Evolutionary conservation across 2,329 filamentous ascomycete species (phyloP).

Genomic region (Capronia americana): DNA sequence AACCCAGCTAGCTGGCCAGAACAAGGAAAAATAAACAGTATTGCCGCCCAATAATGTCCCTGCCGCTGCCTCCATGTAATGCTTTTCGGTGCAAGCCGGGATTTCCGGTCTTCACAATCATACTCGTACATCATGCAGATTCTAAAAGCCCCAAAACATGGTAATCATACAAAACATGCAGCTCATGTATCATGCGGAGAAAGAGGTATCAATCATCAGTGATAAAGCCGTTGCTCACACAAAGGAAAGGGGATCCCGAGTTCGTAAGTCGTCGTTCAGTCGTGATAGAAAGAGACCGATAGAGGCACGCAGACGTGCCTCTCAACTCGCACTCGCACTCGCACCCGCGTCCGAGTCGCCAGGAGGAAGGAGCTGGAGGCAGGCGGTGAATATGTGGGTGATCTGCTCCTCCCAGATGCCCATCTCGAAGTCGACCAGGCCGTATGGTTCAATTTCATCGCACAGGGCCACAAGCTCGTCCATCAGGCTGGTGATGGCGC

Average conservation of each 20-base stretch:
- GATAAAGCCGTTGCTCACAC: conserved; percentile 27
- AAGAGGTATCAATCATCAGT: conserved; percentile 30
- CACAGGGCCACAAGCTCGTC: conserved; percentile 82
- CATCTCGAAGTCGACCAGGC: conserved; percentile 97
- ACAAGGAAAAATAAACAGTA: conserved; percentile 10
- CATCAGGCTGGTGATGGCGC: conserved; percentile 77
- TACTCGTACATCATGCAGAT: conserved; percentile 35
- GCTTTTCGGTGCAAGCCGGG: conserved; percentile 26
- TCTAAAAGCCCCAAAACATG: conserved; percentile 17
- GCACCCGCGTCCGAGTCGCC: conserved; percentile 10
- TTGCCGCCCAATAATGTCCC: conserved; percentile 11
- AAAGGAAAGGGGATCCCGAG: conserved; percentile 25
- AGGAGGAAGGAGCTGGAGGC: conserved; percentile 28
- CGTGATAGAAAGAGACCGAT: conserved; percentile 11
- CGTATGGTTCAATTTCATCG: conserved; percentile 85
- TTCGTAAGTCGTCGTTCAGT: conserved; percentile 26
- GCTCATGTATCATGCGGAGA: conserved; percentile 33
- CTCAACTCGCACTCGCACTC: conserved; percentile 19
- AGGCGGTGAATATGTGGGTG: conserved; percentile 56
- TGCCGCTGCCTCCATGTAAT: conserved; percentile 13
- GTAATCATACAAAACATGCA: conserved; percentile 32
- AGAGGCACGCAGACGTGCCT: conserved; percentile 1
- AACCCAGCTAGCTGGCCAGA: background rate
- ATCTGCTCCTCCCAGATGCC: conserved; percentile 96
- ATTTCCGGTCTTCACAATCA: conserved; percentile 20